phyloP scores from a whole-genome alignment of 352 stramenopile species.

The Pythium guiyangense region DNA sequence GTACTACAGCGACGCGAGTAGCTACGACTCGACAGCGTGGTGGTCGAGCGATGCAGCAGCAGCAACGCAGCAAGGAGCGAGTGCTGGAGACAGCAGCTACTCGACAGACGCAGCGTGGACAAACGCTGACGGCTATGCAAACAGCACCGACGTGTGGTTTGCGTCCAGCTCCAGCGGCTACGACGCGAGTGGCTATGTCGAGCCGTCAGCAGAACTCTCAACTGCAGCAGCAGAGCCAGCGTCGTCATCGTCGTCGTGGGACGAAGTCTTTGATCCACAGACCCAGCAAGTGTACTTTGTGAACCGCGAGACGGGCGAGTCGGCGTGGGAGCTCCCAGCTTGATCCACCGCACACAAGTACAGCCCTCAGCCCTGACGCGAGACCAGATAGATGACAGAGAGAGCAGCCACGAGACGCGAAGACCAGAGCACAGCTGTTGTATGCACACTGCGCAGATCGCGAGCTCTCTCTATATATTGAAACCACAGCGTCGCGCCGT shows the following conservation, averaged over 20 bases:
- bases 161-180: background rate
- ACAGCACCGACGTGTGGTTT: too few species aligned
- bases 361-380: background rate
- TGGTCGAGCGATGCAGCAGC: background rate
- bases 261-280: conserved; percentile 60
- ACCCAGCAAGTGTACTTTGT: conserved; percentile 56
- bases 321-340: conserved; percentile 37
- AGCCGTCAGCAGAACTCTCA: background rate
- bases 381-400: background rate
- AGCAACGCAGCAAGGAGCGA: background rate
- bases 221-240: background rate
- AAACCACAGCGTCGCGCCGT: conserved; percentile 1
- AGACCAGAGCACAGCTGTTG: too few species aligned
- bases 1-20: background rate
- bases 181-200: background rate
- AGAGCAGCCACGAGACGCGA: too few species aligned
- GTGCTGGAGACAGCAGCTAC: background rate
- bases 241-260: conserved; percentile 28
- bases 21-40: background rate
- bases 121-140: background rate
- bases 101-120: background rate
- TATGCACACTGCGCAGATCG: background rate
- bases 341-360: too few species aligned
- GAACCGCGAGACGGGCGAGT: conserved; percentile 58
- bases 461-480: conserved; percentile 18